These are phyloP conservation scores for Colletotrichum musicola DNA, from an alignment of 2,329 filamentous ascomycete genomes.

Conservation along the genomic window DNA sequence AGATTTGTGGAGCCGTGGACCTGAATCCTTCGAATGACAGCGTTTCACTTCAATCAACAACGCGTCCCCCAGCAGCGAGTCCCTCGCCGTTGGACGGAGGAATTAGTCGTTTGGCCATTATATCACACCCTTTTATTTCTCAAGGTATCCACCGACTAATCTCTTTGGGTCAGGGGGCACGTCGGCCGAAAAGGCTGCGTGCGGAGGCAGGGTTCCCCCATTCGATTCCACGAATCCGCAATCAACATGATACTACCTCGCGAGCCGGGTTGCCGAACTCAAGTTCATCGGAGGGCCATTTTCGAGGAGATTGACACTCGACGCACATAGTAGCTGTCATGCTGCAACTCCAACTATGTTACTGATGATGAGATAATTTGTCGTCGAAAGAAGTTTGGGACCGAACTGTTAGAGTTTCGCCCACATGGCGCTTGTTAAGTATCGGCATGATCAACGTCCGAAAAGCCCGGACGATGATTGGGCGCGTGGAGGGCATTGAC, in stretches of 20 bases:
- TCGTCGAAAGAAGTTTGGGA: constrained; percentile 18
- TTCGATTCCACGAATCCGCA: constrained; percentile 20
- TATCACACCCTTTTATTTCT: constrained; percentile 21
- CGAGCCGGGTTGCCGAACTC: constrained; percentile 15
- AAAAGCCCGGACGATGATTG: constrained; percentile 2
- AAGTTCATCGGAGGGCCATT: background rate
- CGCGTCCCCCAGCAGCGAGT: background rate
- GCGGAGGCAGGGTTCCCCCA: constrained; percentile 19
- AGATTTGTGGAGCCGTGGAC: background rate
- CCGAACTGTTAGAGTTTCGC: constrained; percentile 1
- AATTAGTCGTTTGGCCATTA: constrained; percentile 13
- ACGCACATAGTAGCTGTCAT: background rate
- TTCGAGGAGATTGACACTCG: background rate
- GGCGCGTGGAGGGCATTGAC: background rate
- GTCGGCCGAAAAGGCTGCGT: background rate
- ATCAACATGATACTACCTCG: constrained; percentile 22
- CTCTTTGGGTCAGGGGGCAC: constrained; percentile 13
- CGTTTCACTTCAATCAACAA: constrained; percentile 19
- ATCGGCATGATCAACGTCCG: constrained; percentile 19
- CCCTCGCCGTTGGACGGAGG: background rate
- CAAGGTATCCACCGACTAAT: constrained; percentile 29
- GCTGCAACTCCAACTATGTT: background rate
- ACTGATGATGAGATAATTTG: background rate
- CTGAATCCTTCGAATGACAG: constrained; percentile 14
- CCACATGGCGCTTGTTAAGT: constrained; percentile 15